phyloP scores from a whole-genome alignment of 176 grass and related monocot genomes.

The bread wheat (Triticum aestivum) region IWGSC_CS_RefSeq_v2.1 NC_057800.1:518643733-518644232 shows the following conservation, averaged over 20 bases:
- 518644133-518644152: conserved; percentile 33
- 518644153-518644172: conserved; percentile 56
- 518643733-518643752: too few relatives aligned
- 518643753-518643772: too few relatives aligned
- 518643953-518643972: conserved; percentile 13
- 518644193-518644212: conserved; percentile 39
- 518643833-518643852: conserved; percentile 30
- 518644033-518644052: background rate
- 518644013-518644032: conserved; percentile 16
- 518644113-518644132: conserved; percentile 29
- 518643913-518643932: background rate
- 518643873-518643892: conserved; percentile 44
- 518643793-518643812: background rate
- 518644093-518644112: conserved; percentile 15
- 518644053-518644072: background rate
- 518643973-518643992: conserved; percentile 9
- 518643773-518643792: too few relatives aligned
- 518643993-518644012: conserved; percentile 7
- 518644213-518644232: conserved; percentile 39
- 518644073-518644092: conserved; percentile 9
- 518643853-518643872: background rate
- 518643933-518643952: conserved; percentile 26
- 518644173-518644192: conserved; percentile 59
- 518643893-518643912: conserved; percentile 35
- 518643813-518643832: background rate